Evolutionary conservation across 1,284 basidiomycete genomes (phyloP).

Genomic region (Cryptococcus neoformans): DNA sequence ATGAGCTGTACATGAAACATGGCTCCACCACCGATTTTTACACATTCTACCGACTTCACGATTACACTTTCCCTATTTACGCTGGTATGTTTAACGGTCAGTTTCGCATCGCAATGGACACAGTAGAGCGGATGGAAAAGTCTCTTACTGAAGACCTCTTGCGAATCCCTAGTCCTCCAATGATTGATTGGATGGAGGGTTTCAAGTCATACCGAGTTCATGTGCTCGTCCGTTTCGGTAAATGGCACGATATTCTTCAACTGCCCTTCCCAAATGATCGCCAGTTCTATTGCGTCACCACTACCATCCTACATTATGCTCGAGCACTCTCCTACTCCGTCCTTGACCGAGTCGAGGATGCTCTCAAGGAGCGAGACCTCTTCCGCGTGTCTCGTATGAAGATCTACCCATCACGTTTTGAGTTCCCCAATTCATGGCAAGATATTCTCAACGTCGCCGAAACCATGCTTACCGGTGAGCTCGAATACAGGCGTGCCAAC

Average conservation of each 20-base stretch:
- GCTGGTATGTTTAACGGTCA: no score
- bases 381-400: conserved; percentile 17
- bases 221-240: conserved; percentile 40
- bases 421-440: conserved; percentile 32
- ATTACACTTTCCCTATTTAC: no score
- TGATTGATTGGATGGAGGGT: no score
- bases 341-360: conserved; percentile 18
- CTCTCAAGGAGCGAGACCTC: conserved; percentile 15
- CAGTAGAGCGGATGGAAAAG: no score
- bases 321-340: conserved; percentile 33
- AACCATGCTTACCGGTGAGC: conserved; percentile 39
- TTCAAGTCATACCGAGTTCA: conserved; percentile 7
- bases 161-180: no score
- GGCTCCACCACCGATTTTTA: no score
- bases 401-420: conserved; percentile 14
- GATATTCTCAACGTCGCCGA: conserved; percentile 35
- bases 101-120: no score
- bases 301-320: conserved; percentile 33
- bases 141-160: no score
- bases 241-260: conserved; percentile 37
- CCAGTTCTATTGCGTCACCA: conserved; percentile 30
- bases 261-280: conserved; percentile 23
- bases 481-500: conserved; percentile 36
- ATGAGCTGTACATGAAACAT: no score
- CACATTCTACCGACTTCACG: no score